These are phyloP conservation scores for Mycosphaerelloides madeirae DNA, from an alignment of 2,329 filamentous ascomycete genomes.

Conservation along the genomic window DNA sequence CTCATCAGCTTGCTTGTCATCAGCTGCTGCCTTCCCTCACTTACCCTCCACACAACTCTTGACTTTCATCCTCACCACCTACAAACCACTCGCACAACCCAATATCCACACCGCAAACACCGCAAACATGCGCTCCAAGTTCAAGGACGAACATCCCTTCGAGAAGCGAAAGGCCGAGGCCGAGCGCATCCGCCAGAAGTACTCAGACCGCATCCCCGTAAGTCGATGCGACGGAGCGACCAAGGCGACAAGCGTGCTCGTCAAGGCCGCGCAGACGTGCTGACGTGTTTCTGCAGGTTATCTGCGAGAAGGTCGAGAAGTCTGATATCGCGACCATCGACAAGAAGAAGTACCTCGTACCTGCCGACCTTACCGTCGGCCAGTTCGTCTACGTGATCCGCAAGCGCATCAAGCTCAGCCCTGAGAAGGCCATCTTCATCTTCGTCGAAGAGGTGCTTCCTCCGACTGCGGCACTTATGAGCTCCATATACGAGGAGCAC, in stretches of 20 bases:
- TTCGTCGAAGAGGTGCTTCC: slow-evolving; percentile 98
- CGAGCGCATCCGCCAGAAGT: slow-evolving; percentile 98
- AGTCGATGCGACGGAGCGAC: slow-evolving; percentile 39
- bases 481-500: slow-evolving; percentile 99
- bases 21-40: not conserved
- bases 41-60: not conserved
- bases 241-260: not conserved
- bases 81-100: slow-evolving; percentile 6
- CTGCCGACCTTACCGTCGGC: slow-evolving; percentile 93
- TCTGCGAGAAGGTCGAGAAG: slow-evolving; percentile 99
- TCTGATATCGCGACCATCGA: slow-evolving; percentile 99
- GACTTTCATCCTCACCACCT: slow-evolving; percentile 5
- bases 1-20: too few relatives aligned
- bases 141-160: slow-evolving; percentile 99
- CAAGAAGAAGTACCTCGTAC: slow-evolving; percentile 99
- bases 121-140: slow-evolving; percentile 91
- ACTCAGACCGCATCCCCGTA: slow-evolving; percentile 96
- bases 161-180: slow-evolving; percentile 99
- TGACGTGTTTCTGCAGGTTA: slow-evolving; percentile 59
- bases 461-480: slow-evolving; percentile 95
- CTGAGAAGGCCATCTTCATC: slow-evolving; percentile 99
- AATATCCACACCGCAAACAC: slow-evolving; percentile 19
- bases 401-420: slow-evolving; percentile 98
- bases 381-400: slow-evolving; percentile 99
- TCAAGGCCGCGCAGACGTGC: not conserved